Evolutionary conservation across 139 green algal genomes (phyloP).

Genomic region (Spirogloea muscicola): DNA sequence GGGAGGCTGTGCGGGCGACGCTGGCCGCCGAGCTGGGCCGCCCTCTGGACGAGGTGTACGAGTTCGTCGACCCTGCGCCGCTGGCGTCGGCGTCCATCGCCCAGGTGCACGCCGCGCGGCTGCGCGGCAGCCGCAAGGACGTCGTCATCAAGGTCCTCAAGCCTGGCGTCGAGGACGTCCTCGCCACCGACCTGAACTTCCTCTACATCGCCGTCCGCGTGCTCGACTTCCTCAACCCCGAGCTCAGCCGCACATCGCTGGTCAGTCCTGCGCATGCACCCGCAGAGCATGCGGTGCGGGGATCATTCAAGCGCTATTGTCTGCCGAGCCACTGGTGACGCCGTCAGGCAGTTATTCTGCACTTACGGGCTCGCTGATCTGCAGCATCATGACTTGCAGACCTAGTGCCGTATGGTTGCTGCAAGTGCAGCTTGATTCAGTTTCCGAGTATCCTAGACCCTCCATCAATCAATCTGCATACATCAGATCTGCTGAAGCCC

Average conservation of each 20-base stretch:
- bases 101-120: slow-evolving; percentile 76
- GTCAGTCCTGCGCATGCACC: too few relatives aligned
- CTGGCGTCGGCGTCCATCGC: slow-evolving; percentile 88
- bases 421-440: too few relatives aligned
- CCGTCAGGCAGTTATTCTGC: too few relatives aligned
- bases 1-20: slow-evolving; percentile 63
- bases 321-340: too few relatives aligned
- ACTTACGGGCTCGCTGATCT: too few relatives aligned
- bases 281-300: too few relatives aligned
- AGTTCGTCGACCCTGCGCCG: slow-evolving; percentile 72
- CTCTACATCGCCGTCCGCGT: slow-evolving; percentile 63
- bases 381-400: too few relatives aligned
- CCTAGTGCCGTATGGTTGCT: too few relatives aligned
- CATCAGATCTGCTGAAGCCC: too few relatives aligned
- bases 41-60: slow-evolving; percentile 74
- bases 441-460: too few relatives aligned
- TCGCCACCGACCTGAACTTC: slow-evolving; percentile 86
- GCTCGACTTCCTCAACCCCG: slow-evolving; percentile 71
- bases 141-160: slow-evolving; percentile 86
- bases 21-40: slow-evolving; percentile 68
- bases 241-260: slow-evolving; percentile 66
- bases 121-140: slow-evolving; percentile 54
- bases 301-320: too few relatives aligned
- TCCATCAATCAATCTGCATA: too few relatives aligned
- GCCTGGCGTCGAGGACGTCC: slow-evolving; percentile 84